Evolutionary conservation across 1,284 basidiomycete genomes (phyloP).

Genomic region (Melampsora larici-populina): DNA sequence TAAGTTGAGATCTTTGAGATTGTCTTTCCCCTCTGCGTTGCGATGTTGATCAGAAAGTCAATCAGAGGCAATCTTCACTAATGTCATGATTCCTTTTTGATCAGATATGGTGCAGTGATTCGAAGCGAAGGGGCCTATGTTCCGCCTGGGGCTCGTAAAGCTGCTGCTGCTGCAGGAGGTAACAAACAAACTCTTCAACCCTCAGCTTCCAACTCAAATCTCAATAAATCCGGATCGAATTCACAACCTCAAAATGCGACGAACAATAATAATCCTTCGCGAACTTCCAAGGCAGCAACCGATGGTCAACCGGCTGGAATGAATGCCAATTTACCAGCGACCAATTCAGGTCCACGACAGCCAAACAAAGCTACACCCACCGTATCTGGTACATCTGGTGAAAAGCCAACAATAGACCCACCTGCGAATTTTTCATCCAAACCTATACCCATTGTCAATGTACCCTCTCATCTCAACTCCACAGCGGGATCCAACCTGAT

Average conservation of each 20-base stretch:
- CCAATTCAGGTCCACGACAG: background rate
- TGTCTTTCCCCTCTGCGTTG: background rate
- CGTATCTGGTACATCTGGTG: background rate
- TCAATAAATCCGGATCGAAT: background rate
- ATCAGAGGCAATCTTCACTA: constrained; percentile 15
- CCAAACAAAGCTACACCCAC: constrained; percentile 3
- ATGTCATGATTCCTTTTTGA: constrained; percentile 37
- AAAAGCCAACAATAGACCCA: background rate
- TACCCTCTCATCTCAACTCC: constrained; percentile 7
- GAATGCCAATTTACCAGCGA: background rate
- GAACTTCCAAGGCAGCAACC: background rate
- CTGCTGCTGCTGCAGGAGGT: constrained; percentile 49
- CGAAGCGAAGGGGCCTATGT: constrained; percentile 85
- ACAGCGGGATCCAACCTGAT: constrained; percentile 1
- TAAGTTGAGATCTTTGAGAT: constrained; percentile 51
- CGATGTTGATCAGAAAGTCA: background rate
- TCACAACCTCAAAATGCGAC: constrained; percentile 22
- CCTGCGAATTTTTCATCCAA: constrained; percentile 38
- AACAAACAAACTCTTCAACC: constrained; percentile 46
- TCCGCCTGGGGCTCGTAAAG: constrained; percentile 74
- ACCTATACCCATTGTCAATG: constrained; percentile 30
- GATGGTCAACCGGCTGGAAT: background rate
- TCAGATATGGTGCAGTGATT: constrained; percentile 85
- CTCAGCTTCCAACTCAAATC: constrained; percentile 43
- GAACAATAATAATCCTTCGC: constrained; percentile 45